Base-by-base conservation (phyloP, 192 early-diverging fungal species). In the Physocladia obscura region DNA sequence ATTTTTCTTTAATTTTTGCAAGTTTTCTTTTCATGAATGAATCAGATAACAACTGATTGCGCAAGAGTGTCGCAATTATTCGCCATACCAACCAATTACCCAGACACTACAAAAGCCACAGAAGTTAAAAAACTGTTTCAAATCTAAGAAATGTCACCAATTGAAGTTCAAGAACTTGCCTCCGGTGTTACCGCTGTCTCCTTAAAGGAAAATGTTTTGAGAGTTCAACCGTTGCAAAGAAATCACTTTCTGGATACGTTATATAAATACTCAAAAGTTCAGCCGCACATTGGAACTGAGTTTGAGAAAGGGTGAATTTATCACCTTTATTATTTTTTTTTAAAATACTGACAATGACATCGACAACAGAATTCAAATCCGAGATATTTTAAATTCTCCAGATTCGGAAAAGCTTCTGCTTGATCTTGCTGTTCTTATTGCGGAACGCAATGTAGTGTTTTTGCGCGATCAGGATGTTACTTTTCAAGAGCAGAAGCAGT, bases 401-500 rank as follows among this genome's bases (percentile, higher is more conserved):
- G 52, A 64, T 35, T 40, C 40, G 4, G 67, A 57, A 6, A 60
- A 51, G 2, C 70, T 61, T 24, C 5, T 71, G 21, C 70, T 24
- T n/a, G 61, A 52, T 37, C 75, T 91, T 21, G 87, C 86, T 8
- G 74, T 84, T 13, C 69, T 89, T 21, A 81, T 88, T 44, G 71
- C 87, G 17, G 82, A 91, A 57, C 78, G 89, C 34, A 86, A 86
- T 24, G 88, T 91, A 13, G 88, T 89, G 6, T 88, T 87, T 59
- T 87, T 90, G 70, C 71, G 88, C 3, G 78, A 89, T 52, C 89
- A 90, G 72, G 85, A 89, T 50, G 51, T 88, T 22, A 79, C 77
- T 24, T 62, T 75, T 32, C 78, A 89, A 40, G 80, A 85, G 71
- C 81, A 81, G 55, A 67, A 79, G 44, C 82, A 80, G 29, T 67